Percentiles rank a stretch among this genome's conserved stretches.
phyloP scores from a whole-genome alignment of 169 alveolate genomes.

The Plasmodium billcollinsi region DNA sequence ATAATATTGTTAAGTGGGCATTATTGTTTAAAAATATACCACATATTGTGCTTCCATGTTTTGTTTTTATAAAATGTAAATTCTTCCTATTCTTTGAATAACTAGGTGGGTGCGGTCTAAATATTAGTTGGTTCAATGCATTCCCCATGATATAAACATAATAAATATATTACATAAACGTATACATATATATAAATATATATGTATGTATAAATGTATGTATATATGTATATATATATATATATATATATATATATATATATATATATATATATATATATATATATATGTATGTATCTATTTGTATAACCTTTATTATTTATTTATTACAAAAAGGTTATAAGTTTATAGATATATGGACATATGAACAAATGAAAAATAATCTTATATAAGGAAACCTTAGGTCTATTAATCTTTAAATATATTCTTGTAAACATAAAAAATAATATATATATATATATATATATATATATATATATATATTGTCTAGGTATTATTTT shows the following conservation, averaged over 20 bases:
- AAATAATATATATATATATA: too few relatives aligned
- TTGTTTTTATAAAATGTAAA: constrained; percentile 84
- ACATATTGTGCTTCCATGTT: constrained; percentile 81
- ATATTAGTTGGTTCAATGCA: constrained; percentile 77
- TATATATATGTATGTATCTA: neutral
- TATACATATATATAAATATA: neutral
- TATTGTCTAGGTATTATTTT: too few relatives aligned
- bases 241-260: neutral
- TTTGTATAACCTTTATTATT: neutral
- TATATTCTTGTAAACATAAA: too few relatives aligned
- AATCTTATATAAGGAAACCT: too few relatives aligned
- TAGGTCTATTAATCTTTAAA: too few relatives aligned
- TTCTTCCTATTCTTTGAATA: constrained; percentile 78
- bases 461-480: too few relatives aligned
- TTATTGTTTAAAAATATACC: constrained; percentile 82
- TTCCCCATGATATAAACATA: constrained; percentile 81
- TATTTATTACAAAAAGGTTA: too few relatives aligned
- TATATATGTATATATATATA: neutral
- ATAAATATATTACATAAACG: neutral
- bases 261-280: neutral
- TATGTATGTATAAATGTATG: neutral
- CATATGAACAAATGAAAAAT: too few relatives aligned
- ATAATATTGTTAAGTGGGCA: constrained; percentile 86
- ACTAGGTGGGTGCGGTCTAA: constrained; percentile 84
- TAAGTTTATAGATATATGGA: too few relatives aligned